phyloP scores from a whole-genome alignment of 1,139 yeast species.

The Ashbya aceris region DNA sequence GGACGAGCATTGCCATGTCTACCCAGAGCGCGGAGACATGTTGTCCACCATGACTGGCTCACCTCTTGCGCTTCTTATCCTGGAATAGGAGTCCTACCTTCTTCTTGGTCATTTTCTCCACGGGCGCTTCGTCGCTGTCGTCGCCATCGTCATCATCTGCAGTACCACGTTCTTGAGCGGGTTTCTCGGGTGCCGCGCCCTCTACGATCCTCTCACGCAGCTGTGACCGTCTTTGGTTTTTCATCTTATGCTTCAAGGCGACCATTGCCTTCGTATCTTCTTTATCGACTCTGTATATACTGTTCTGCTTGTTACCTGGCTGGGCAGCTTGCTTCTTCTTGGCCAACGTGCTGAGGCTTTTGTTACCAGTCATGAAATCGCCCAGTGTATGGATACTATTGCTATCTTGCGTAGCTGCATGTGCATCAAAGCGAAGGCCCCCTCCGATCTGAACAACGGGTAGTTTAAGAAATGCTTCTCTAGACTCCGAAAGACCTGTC shows the following conservation, averaged over 20 bases:
- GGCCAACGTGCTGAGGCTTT: constrained; percentile 25
- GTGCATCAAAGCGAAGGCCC: constrained; percentile 18
- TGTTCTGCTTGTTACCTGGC: constrained; percentile 9
- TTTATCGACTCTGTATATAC: constrained; percentile 22
- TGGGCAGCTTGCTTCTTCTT: constrained; percentile 17
- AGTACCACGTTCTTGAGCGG: background rate
- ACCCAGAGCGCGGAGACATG: background rate
- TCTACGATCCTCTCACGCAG: background rate
- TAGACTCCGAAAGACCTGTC: constrained; percentile 18
- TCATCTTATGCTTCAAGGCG: constrained; percentile 28
- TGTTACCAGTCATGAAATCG: constrained; percentile 28
- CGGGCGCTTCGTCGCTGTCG: constrained; percentile 10
- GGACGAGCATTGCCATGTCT: constrained; percentile 1
- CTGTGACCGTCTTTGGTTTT: constrained; percentile 13
- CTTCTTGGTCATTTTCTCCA: constrained; percentile 15
- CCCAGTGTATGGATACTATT: constrained; percentile 29
- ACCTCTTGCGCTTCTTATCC: constrained; percentile 10
- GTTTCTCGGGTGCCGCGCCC: background rate
- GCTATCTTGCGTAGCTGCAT: background rate
- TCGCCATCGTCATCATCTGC: constrained; percentile 11
- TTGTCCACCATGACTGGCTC: background rate
- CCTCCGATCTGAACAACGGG: constrained; percentile 30
- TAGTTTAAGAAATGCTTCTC: constrained; percentile 21
- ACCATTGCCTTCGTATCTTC: constrained; percentile 30
- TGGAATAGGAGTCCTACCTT: constrained; percentile 17